Evolutionary conservation across 108 stramenopile species (phyloP), one percentile per base, ranked within the genome.

Genomic region (Aurantiochytrium sp.): DNA sequence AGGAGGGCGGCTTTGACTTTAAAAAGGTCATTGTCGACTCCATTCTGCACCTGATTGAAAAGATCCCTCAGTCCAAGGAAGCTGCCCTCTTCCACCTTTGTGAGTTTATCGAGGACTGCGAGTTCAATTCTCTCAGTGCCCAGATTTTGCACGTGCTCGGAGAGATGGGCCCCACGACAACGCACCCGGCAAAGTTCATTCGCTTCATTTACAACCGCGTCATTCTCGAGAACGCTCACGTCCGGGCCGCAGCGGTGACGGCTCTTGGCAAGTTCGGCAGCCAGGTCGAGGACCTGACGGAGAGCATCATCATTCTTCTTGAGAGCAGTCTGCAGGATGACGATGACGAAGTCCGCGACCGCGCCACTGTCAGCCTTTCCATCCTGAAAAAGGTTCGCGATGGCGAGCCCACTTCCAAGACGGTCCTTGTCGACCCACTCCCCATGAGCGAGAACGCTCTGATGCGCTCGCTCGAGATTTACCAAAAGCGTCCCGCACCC

Each of bases 41-140:
- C 72, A 97, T 98, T 88, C 93, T 97, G 58, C 94, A 95, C 60
- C 91, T 99, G 72, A 97, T 97, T 88, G 90, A 93, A 55, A 58
- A 92, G 55, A 95, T 98, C 14, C 97, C 97, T 0, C 96, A 97
- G 90, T 94, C 96, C 4, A 96, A 96, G 87, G 97, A 97, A 88
- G 89, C 90, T 43, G 94, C 92, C 5, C 95, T 99, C 29, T 91
- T 97, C 51, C 97, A 98, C 92, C 93, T 99, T 71, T 98, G 97
- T 91, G 98, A 99, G 92, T 99, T 97, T 93, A 97, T 98, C 90
- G 98, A 98, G 90, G 98, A 98, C 93, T 97, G 97, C 88, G 98
- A 98, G 93, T 97, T 96, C 92, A 96, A 96, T 59, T 95, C 95
- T 35, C 92, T 97, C 35, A 95, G 93, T 4, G 96, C 96, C 2